Evolutionary conservation across 2,329 filamentous ascomycete species (phyloP).

Genomic region (Hypoxylon sp.): DNA sequence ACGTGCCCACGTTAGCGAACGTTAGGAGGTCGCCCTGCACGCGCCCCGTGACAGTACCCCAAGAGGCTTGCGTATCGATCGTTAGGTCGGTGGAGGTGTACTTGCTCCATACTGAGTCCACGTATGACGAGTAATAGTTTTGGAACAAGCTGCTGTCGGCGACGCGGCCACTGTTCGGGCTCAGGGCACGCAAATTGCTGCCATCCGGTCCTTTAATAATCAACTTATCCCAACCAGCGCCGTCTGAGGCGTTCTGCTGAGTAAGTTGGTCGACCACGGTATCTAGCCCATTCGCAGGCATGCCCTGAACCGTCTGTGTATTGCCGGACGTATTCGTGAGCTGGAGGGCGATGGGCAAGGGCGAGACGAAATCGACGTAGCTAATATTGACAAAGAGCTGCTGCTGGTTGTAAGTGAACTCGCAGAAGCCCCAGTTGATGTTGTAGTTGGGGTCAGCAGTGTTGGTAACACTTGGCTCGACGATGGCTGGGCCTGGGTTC

Average conservation of each 20-base stretch:
- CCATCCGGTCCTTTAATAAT: slow-evolving; percentile 58
- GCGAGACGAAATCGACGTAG: slow-evolving; percentile 80
- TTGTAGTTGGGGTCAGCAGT: slow-evolving; percentile 71
- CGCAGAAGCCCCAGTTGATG: slow-evolving; percentile 74
- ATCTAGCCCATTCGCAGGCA: slow-evolving; percentile 61
- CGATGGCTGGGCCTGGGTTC: slow-evolving; percentile 78
- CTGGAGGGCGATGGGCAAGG: slow-evolving; percentile 70
- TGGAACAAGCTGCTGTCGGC: slow-evolving; percentile 60
- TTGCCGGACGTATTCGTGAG: slow-evolving; percentile 62
- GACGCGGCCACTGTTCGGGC: slow-evolving; percentile 64
- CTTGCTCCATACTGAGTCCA: slow-evolving; percentile 65
- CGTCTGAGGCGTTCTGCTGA: slow-evolving; percentile 60
- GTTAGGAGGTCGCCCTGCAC: slow-evolving; percentile 56
- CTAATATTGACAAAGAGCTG: slow-evolving; percentile 77
- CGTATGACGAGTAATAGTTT: slow-evolving; percentile 64
- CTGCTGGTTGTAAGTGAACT: slow-evolving; percentile 73
- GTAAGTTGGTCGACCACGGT: slow-evolving; percentile 60
- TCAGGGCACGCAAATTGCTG: slow-evolving; percentile 63
- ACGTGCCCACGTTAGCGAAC: slow-evolving; percentile 57
- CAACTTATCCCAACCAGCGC: slow-evolving; percentile 65
- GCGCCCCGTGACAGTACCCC: slow-evolving; percentile 62
- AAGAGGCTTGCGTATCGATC: slow-evolving; percentile 66
- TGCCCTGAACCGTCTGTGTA: slow-evolving; percentile 62
- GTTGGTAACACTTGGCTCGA: slow-evolving; percentile 81
- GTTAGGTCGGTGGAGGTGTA: slow-evolving; percentile 60